These are phyloP conservation scores for Clonostachys sp. DNA, from an alignment of 2,329 filamentous ascomycete genomes.

Conservation along the genomic window DNA sequence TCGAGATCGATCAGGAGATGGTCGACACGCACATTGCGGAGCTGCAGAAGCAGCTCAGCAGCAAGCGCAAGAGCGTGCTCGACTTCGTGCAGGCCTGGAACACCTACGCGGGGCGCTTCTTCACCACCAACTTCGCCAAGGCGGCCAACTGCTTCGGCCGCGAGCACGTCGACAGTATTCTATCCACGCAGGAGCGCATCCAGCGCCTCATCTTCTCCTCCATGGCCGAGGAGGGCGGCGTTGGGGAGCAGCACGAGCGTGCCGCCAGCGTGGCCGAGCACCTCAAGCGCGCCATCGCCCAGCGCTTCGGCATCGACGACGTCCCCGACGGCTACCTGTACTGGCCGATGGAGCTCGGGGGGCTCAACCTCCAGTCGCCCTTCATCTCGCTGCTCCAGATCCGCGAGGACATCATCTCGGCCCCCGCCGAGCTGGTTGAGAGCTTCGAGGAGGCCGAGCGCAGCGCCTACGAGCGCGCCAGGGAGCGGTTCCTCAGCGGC, in stretches of 20 bases:
- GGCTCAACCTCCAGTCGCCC: conserved; percentile 38
- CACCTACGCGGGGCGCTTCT: conserved; percentile 45
- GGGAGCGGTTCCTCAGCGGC: conserved; percentile 24
- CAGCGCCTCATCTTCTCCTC: conserved; percentile 40
- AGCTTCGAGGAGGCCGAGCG: conserved; percentile 25
- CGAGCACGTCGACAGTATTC: conserved; percentile 46
- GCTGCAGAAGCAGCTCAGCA: conserved; percentile 49
- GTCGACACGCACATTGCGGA: conserved; percentile 57
- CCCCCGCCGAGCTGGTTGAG: conserved; percentile 21
- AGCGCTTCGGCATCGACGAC: conserved; percentile 41
- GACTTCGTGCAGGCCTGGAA: conserved; percentile 46
- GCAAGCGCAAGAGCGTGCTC: conserved; percentile 44
- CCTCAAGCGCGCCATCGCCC: conserved; percentile 44
- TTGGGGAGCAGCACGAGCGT: conserved; percentile 3
- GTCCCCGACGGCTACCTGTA: conserved; percentile 41
- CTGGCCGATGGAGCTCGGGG: conserved; percentile 38
- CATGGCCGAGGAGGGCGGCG: conserved; percentile 11
- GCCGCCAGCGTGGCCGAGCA: conserved; percentile 45
- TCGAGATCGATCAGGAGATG: conserved; percentile 53
- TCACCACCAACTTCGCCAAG: conserved; percentile 46
- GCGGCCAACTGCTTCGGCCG: conserved; percentile 46
- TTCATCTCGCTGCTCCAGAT: conserved; percentile 36
- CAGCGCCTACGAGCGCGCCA: conserved; percentile 23
- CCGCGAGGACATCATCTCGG: conserved; percentile 20
- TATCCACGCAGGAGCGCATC: conserved; percentile 41